Percentiles rank a stretch among this genome's conserved stretches.
These are phyloP conservation scores for Coemansia pectinata DNA, from an alignment of 192 early-diverging fungal genomes.

Conservation along the genomic window DNA sequence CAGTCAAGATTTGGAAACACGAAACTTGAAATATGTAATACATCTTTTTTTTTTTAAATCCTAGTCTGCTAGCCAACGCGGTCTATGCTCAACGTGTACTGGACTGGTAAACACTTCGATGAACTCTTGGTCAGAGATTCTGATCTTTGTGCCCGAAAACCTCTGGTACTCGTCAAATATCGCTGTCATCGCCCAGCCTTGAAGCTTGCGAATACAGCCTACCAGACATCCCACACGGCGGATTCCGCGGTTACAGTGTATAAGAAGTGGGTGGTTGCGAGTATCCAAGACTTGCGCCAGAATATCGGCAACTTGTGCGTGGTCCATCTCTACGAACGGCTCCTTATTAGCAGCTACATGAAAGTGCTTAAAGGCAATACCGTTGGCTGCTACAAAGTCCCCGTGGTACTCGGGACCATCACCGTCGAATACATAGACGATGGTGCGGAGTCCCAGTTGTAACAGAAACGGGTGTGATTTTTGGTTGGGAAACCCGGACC, in stretches of 20 bases:
- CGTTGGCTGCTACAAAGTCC: constrained; percentile 70
- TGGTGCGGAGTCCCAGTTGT: constrained; percentile 78
- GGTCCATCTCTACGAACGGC: constrained; percentile 52
- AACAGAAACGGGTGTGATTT: constrained; percentile 90
- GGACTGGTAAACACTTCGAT: constrained; percentile 44
- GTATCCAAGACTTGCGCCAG: constrained; percentile 45
- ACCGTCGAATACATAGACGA: constrained; percentile 82
- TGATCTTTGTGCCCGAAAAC: constrained; percentile 87
- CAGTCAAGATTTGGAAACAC: constrained; percentile 81
- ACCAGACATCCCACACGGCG: constrained; percentile 93
- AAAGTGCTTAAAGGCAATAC: constrained; percentile 79
- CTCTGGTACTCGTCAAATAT: constrained; percentile 97
- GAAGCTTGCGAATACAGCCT: constrained; percentile 90
- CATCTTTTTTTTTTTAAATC: neutral
- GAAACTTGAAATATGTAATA: constrained; percentile 15
- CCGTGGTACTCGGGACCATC: constrained; percentile 66
- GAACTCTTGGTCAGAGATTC: constrained; percentile 94
- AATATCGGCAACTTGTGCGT: constrained; percentile 26
- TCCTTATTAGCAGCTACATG: constrained; percentile 85
- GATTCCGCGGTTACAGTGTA: constrained; percentile 96
- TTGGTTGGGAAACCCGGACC: constrained; percentile 90
- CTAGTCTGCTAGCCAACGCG: constrained; percentile 24
- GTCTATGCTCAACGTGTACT: constrained; percentile 25
- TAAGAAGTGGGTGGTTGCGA: constrained; percentile 64
- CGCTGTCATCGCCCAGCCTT: constrained; percentile 93